These are phyloP conservation scores for Yarrowia sp. DNA, from an alignment of 805 yeast genomes.

Conservation along the genomic window DNA sequence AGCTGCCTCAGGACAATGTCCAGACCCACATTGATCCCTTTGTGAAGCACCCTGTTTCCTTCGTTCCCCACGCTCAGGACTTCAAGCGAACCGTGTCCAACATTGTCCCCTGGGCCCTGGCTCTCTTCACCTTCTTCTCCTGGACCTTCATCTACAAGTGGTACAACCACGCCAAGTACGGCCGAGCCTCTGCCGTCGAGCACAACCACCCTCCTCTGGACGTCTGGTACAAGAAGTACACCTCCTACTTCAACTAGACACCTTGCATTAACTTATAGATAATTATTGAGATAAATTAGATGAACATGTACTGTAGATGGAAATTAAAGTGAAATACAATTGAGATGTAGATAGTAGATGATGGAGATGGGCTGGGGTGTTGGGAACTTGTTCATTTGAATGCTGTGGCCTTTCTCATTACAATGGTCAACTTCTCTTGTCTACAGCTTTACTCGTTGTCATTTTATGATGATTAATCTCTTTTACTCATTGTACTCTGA, in stretches of 20 bases:
- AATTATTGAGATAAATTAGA: not conserved
- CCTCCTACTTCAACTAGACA: constrained; percentile 15
- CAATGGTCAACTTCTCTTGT: too few relatives aligned
- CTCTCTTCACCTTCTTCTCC: constrained; percentile 28
- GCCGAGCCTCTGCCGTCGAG: constrained; percentile 32
- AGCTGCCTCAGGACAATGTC: not conserved
- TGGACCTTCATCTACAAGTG: constrained; percentile 37
- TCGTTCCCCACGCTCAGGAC: constrained; percentile 16
- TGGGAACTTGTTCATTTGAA: too few relatives aligned
- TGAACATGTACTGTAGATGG: not conserved
- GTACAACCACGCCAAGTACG: constrained; percentile 36
- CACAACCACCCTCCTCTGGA: constrained; percentile 24
- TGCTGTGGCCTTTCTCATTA: too few relatives aligned
- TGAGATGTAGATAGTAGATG: too few relatives aligned
- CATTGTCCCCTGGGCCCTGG: constrained; percentile 8
- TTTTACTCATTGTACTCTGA: too few relatives aligned
- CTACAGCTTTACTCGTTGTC: too few relatives aligned
- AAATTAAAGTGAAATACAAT: too few relatives aligned
- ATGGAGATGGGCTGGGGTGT: too few relatives aligned
- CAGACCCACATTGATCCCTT: constrained; percentile 27
- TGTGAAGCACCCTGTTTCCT: constrained; percentile 22
- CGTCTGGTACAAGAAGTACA: constrained; percentile 37
- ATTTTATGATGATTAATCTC: too few relatives aligned
- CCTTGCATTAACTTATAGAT: constrained; percentile 29
- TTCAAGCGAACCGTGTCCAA: constrained; percentile 23